Conservation (phyloP, 164 flowering plant species). For the Paratinospora sagittata region DNA sequence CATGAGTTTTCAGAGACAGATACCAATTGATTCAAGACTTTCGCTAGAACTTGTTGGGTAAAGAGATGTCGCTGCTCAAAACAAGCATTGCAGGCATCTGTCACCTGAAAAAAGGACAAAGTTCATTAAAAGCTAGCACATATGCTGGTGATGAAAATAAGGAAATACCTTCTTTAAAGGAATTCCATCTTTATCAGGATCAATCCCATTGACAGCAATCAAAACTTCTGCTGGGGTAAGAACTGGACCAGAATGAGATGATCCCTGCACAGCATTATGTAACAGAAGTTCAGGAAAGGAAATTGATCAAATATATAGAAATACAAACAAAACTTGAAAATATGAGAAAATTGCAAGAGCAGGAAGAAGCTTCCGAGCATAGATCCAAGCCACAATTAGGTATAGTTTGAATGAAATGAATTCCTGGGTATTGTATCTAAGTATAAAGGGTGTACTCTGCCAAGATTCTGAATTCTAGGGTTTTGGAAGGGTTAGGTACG, state of each 20-base stretch:
- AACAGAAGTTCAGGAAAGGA: not conserved
- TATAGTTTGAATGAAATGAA: too few relatives aligned
- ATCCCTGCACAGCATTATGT: constrained; percentile 49
- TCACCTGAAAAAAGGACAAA: constrained; percentile 49
- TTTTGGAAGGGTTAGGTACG: too few relatives aligned
- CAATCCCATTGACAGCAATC: constrained; percentile 88
- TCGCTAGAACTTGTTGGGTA: constrained; percentile 93
- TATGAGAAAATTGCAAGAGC: not conserved
- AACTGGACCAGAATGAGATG: constrained; percentile 50
- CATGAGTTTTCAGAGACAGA: constrained; percentile 15
- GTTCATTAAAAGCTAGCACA: constrained; percentile 1
- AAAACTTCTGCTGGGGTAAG: constrained; percentile 89
- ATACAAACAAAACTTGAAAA: not conserved
- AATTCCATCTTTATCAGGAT: constrained; percentile 89
- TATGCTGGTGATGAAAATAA: not conserved
- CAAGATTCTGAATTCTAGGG: too few relatives aligned
- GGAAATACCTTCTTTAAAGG: constrained; percentile 72
- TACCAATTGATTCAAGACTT: constrained; percentile 92
- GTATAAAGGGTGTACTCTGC: too few relatives aligned
- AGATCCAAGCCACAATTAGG: not conserved
- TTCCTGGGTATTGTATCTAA: too few relatives aligned
- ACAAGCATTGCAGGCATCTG: constrained; percentile 98
- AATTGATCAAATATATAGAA: not conserved
- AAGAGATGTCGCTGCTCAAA: constrained; percentile 79
- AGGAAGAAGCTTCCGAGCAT: not conserved